Evolutionary conservation across 257 asterid species (phyloP), one percentile per base, ranked within the genome.

Genomic region (Solanum tarapatanum): DNA sequence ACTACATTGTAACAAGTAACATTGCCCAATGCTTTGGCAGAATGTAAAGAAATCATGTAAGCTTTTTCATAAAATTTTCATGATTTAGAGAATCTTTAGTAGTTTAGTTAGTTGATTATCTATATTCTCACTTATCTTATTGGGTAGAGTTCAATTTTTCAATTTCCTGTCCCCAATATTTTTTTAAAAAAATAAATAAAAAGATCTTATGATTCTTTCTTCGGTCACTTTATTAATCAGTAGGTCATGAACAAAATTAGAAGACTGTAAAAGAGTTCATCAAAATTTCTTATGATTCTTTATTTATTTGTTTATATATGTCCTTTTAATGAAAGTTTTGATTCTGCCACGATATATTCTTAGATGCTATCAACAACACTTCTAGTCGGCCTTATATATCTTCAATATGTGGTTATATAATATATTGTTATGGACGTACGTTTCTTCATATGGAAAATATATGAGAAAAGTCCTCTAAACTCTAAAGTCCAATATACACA

Each of bases 281-380:
- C n/a, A 55, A 55, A 55, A 19, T 55, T 55, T 55, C 11, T 19
- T 2, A 55, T 55, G 11, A 55, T 55, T 19, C 4, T 55, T 55
- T 55, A 7, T 19, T 19, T 55, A 7, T 55, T 55, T 55, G 64
- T 55, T 55, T 55, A 19, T 55, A 19, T 55, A 0, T 8, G 24
- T 3, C 4, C 0, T 7, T 66, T 24, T 66, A 4, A 7, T 30
- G 0, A 30, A 69, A 70, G 0, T 7, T 70, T 2, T 70, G 0
- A 69, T 69, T 69, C 2, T 24, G 0, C 2, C 19, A 28, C 4
- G 10, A 12, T 30, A 68, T 68, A 11, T 32, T 16, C 8, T 72
- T 8, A 33, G 1, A 26, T 62, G 70, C 32, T 43, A 43, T 19
- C 16, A 8, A 79, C 5, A 26, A 43, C n/a, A 24, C 16, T 43